phyloP scores from a whole-genome alignment of 1,139 yeast species.

The Candida tetrigidarum region DNA sequence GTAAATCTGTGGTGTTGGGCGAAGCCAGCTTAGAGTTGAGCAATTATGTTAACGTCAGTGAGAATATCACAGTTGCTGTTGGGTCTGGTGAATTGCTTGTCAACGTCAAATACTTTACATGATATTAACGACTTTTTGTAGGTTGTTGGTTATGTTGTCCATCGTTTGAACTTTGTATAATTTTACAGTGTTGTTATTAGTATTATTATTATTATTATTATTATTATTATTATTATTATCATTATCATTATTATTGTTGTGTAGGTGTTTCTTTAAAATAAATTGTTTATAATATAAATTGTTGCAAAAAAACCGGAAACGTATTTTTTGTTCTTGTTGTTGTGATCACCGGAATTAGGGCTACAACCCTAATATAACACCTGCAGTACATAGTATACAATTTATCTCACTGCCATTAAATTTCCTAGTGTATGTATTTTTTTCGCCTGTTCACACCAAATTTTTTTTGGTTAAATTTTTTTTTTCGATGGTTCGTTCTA shows the following conservation, averaged over 20 bases:
- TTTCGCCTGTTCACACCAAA: not conserved
- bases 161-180: not conserved
- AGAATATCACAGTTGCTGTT: slow-evolving; percentile 30
- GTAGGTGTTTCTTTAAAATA: too few relatives aligned
- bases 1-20: slow-evolving; percentile 71
- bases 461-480: not conserved
- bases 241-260: too few relatives aligned
- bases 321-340: not conserved
- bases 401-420: slow-evolving; percentile 6
- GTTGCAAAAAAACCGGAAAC: not conserved
- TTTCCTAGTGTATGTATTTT: too few relatives aligned
- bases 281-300: too few relatives aligned
- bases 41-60: slow-evolving; percentile 40
- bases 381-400: not conserved
- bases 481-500: too few relatives aligned
- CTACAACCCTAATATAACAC: not conserved
- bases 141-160: not conserved
- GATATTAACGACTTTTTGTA: not conserved
- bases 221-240: too few relatives aligned
- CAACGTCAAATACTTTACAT: slow-evolving; percentile 29
- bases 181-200: not conserved
- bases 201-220: too few relatives aligned
- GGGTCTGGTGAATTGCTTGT: slow-evolving; percentile 36
- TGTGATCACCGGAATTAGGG: slow-evolving; percentile 1
- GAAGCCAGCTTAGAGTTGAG: slow-evolving; percentile 47